Percentiles rank a stretch among this genome's conserved stretches.
Conservation (phyloP, 2,329 filamentous ascomycete genomes). For the Aureobasidium leucospermi region DNA sequence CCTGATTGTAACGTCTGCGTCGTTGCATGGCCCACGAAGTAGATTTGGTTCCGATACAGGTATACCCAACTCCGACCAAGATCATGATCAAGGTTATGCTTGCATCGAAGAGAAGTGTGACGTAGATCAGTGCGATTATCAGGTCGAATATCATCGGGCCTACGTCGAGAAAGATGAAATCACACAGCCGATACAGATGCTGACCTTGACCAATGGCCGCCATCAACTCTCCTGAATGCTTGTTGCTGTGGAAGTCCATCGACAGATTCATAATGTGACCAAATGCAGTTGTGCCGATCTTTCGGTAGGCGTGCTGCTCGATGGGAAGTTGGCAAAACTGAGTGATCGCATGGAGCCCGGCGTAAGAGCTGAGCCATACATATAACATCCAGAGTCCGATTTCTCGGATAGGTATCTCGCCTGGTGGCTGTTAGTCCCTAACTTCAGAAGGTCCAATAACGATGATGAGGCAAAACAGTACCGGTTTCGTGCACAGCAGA, state of each 20-base stretch:
- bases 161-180: slow-evolving; percentile 53
- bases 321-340: slow-evolving; percentile 48
- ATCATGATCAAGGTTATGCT: slow-evolving; percentile 49
- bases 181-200: slow-evolving; percentile 52
- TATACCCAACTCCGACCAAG: slow-evolving; percentile 42
- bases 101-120: slow-evolving; percentile 56
- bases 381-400: slow-evolving; percentile 46
- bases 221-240: slow-evolving; percentile 57
- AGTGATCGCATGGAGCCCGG: slow-evolving; percentile 45
- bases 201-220: slow-evolving; percentile 58
- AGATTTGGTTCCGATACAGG: slow-evolving; percentile 43
- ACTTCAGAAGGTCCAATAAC: no score
- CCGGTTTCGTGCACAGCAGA: slow-evolving; percentile 40
- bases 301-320: slow-evolving; percentile 50
- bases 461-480: not conserved
- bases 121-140: slow-evolving; percentile 51
- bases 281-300: slow-evolving; percentile 55
- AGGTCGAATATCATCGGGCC: slow-evolving; percentile 57
- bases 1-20: slow-evolving; percentile 24
- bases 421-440: not conserved
- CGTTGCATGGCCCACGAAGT: slow-evolving; percentile 33
- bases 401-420: slow-evolving; percentile 43
- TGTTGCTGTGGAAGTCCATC: slow-evolving; percentile 62
- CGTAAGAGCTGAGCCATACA: slow-evolving; percentile 43
- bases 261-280: slow-evolving; percentile 61